Conservation (phyloP, 257 asterid genomes). For the Nicotiana obtusifolia region DNA sequence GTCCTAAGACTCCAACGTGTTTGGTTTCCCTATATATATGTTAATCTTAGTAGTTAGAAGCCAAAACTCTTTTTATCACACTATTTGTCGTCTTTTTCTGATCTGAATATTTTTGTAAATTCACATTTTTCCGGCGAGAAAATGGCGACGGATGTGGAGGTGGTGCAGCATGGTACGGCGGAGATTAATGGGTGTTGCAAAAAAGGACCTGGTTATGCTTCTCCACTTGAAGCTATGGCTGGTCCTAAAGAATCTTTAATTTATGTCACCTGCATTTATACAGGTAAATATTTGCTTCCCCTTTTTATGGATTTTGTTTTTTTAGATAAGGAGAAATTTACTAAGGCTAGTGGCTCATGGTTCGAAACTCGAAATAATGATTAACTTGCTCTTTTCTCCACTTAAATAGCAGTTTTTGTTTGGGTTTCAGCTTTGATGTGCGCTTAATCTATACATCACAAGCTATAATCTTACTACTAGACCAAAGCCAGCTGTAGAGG, state of each 20-base stretch:
- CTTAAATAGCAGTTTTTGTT: too few relatives aligned
- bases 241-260: conserved; percentile 86
- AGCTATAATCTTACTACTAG: too few relatives aligned
- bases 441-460: too few relatives aligned
- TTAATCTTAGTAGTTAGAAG: background rate
- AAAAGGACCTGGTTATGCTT: conserved; percentile 87
- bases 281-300: conserved; percentile 29
- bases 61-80: background rate
- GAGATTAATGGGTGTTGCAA: conserved; percentile 42
- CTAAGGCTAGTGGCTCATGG: too few relatives aligned
- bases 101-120: background rate
- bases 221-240: conserved; percentile 87
- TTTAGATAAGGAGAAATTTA: too few relatives aligned
- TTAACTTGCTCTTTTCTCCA: too few relatives aligned
- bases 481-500: too few relatives aligned
- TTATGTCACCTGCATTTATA: conserved; percentile 83
- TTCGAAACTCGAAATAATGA: too few relatives aligned
- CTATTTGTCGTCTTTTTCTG: background rate
- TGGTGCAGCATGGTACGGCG: conserved; percentile 42
- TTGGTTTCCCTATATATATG: background rate
- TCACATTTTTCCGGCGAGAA: background rate
- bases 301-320: too few relatives aligned
- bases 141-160: conserved; percentile 62
- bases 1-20: background rate
- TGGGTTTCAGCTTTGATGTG: too few relatives aligned